Conservation (phyloP, 805 yeast genomes). For the Candida vartiovaarae region DNA sequence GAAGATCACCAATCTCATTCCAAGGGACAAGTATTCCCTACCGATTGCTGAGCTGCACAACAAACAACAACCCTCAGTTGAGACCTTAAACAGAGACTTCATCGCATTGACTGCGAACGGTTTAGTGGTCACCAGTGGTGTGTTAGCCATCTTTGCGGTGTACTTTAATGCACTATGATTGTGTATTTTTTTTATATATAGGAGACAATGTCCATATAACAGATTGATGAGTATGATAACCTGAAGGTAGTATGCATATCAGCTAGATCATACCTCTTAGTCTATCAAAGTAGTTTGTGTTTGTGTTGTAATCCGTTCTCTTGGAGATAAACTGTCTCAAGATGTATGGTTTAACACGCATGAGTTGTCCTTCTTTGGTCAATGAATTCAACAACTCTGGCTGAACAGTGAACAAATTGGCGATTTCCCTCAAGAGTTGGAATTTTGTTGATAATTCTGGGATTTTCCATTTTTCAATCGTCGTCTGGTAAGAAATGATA, state of each 20-base stretch:
- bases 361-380: conserved; percentile 74
- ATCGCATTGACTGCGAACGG: conserved; percentile 10
- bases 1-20: background rate
- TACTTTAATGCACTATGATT: conserved; percentile 16
- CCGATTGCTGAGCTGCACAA: conserved; percentile 18
- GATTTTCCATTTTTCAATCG: conserved; percentile 61
- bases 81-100: conserved; percentile 7
- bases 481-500: conserved; percentile 65
- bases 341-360: conserved; percentile 52
- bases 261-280: conserved; percentile 18
- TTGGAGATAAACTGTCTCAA: conserved; percentile 61
- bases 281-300: conserved; percentile 22
- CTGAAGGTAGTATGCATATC: too few relatives aligned
- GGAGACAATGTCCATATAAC: background rate
- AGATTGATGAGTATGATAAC: too few relatives aligned
- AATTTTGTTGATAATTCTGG: conserved; percentile 55
- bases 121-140: conserved; percentile 6
- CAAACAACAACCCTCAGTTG: background rate
- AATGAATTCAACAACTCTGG: conserved; percentile 71
- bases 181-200: background rate
- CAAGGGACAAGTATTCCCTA: conserved; percentile 5
- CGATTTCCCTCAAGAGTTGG: conserved; percentile 70
- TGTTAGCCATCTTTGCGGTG: conserved; percentile 11
- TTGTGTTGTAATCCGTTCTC: conserved; percentile 61
- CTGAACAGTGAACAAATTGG: conserved; percentile 79